A percentile compares a stretch with the other conserved stretches of the same genome.
Conservation (phyloP, 2,329 filamentous ascomycete genomes). For the Colletotrichum chrysophilum region DNA sequence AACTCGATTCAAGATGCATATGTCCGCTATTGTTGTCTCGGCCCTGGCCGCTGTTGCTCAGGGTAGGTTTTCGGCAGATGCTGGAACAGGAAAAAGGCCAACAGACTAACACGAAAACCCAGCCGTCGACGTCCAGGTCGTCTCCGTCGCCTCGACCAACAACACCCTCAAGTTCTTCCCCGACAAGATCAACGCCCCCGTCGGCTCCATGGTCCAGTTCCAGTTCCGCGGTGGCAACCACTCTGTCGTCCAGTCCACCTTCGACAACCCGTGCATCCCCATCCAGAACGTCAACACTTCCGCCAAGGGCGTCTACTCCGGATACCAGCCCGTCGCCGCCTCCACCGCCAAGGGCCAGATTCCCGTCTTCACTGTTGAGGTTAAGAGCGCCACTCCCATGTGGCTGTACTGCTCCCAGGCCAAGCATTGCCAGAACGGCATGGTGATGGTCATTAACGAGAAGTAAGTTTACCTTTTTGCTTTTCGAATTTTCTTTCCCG, state of each 20-base stretch:
- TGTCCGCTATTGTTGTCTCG: constrained; percentile 50
- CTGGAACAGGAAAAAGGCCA: not conserved
- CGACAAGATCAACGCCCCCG: constrained; percentile 65
- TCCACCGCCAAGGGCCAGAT: constrained; percentile 53
- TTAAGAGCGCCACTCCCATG: constrained; percentile 73
- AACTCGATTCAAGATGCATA: constrained; percentile 53
- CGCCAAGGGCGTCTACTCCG: constrained; percentile 67
- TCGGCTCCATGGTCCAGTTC: constrained; percentile 71
- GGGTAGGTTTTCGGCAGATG: constrained; percentile 36
- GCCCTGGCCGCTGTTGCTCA: constrained; percentile 53
- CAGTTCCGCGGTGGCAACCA: constrained; percentile 74
- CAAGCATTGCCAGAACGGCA: constrained; percentile 76
- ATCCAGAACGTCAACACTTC: constrained; percentile 58
- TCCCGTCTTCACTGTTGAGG: constrained; percentile 73
- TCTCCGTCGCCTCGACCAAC: constrained; percentile 66
- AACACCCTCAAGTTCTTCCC: constrained; percentile 68
- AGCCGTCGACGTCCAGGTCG: constrained; percentile 60
- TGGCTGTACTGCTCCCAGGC: constrained; percentile 82
- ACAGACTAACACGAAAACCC: constrained; percentile 3
- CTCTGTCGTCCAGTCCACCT: constrained; percentile 79
- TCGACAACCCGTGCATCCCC: constrained; percentile 72
- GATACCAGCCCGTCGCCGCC: constrained; percentile 68
- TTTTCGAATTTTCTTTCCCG: not conserved
- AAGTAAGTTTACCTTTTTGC: constrained; percentile 53
- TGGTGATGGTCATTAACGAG: constrained; percentile 80